A percentile compares a stretch with the other conserved stretches of the same genome.
phyloP scores from a whole-genome alignment of 345 rosid species.

The Syzygium jambos region DNA sequence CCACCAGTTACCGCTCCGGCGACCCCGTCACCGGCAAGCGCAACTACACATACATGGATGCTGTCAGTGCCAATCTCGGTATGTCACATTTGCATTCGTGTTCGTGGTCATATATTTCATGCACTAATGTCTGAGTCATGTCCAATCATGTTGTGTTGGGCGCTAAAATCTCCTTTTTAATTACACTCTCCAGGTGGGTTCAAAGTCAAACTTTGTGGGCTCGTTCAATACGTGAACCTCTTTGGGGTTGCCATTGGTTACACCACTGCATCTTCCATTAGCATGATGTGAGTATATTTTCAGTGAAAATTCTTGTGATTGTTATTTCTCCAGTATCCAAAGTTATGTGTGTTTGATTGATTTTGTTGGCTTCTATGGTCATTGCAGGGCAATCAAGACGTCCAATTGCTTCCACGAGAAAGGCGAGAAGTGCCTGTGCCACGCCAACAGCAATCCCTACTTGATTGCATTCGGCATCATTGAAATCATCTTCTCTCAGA shows the following conservation, averaged over 20 bases:
- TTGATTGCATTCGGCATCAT: slow-evolving; percentile 42
- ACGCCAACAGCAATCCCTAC: slow-evolving; percentile 31
- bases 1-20: slow-evolving; percentile 42
- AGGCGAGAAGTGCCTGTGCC: slow-evolving; percentile 34
- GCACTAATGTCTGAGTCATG: not conserved
- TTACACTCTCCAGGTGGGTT: slow-evolving; percentile 36
- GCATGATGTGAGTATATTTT: slow-evolving; percentile 38
- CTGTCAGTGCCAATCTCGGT: slow-evolving; percentile 38
- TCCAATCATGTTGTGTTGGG: not conserved
- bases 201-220: slow-evolving; percentile 52
- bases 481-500: slow-evolving; percentile 34
- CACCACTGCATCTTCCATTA: slow-evolving; percentile 60
- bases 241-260: slow-evolving; percentile 72
- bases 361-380: not conserved
- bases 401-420: slow-evolving; percentile 51
- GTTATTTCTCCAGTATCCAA: not conserved
- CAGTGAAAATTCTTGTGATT: not conserved
- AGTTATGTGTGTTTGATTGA: not conserved
- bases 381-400: slow-evolving; percentile 36
- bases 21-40: slow-evolving; percentile 39
- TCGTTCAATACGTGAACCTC: slow-evolving; percentile 54
- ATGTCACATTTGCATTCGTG: not conserved
- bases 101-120: not conserved
- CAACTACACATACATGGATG: slow-evolving; percentile 55
- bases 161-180: not conserved